Base-by-base conservation (phyloP, 495 filamentous ascomycete species). In the Hyphodiscus hymeniophilus region DNA sequence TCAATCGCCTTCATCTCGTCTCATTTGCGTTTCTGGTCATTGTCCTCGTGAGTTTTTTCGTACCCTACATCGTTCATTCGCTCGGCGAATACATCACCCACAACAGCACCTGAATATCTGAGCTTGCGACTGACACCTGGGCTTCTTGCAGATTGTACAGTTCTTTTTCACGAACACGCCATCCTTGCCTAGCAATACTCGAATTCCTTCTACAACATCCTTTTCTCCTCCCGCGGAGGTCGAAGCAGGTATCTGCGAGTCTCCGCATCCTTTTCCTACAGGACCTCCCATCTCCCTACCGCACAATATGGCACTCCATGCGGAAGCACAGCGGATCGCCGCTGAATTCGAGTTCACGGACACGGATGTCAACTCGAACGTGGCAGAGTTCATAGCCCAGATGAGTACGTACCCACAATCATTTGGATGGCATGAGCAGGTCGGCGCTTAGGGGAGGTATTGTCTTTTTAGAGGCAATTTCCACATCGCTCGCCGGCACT, bases 311-410 rank as follows among this genome's bases (percentile, higher is more conserved):
- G 66, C 78, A 17, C 69, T 95, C 50, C 67, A 81, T 49, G 76
- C 83, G 42, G 81, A 85, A 63, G 86, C 89, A 15, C 74, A 80
- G 76, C 75, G 73, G 58, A 82, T 98, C 52, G 85, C 86, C 50
- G 74, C 73, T 50, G 78, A 94, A 64, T 97, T 98, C 64, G 87
- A 95, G 13, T 95, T 87, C 69, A 70, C 79, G 48, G 75, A 85
- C 32, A 79, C 86, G 23, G 75, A 90, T 64, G 79, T 95, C 49
- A 81, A 83, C 54, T 80, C 77, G 59, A 85, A 76, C 18, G 87
- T 94, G 39, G 73, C 78, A 39, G 88, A 94, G 59, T 98, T 94
- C 56, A 76, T 95, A 39, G 71, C 75, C 49, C 76, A 96, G 71
- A 87, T 94, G 77, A 64, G 84, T 88, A 66, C 42, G 82, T 68